phyloP scores from a whole-genome alignment of 2,329 filamentous ascomycete genomes.

The Aspergillus fumigatiaffinis region DNA sequence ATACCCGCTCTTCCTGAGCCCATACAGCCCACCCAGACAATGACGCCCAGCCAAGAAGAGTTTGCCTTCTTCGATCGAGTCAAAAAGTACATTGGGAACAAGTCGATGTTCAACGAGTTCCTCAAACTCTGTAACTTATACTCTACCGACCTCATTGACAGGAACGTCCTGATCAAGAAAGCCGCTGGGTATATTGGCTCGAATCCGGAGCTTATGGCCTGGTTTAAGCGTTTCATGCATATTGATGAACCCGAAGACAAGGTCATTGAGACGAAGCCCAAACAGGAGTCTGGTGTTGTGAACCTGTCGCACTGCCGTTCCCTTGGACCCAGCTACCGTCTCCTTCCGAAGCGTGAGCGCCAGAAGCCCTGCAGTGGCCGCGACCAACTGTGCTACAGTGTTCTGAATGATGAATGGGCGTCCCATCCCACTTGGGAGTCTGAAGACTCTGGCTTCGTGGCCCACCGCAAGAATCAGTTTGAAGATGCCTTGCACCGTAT shows the following conservation, averaged over 20 bases:
- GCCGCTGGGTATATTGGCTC: constrained; percentile 81
- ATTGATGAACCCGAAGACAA: constrained; percentile 70
- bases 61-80: constrained; percentile 92
- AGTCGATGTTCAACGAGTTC: constrained; percentile 91
- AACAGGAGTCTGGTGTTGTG: constrained; percentile 71
- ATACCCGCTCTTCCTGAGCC: constrained; percentile 86
- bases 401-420: constrained; percentile 97
- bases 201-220: constrained; percentile 82
- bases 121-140: constrained; percentile 95
- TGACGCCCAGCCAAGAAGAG: constrained; percentile 77
- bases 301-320: constrained; percentile 92
- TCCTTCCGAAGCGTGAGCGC: constrained; percentile 85
- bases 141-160: constrained; percentile 87
- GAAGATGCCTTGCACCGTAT: constrained; percentile 94
- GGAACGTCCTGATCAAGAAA: constrained; percentile 75
- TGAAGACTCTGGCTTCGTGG: constrained; percentile 95
- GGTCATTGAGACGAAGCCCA: constrained; percentile 71
- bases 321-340: constrained; percentile 90
- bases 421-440: constrained; percentile 99
- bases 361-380: constrained; percentile 89
- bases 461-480: constrained; percentile 91
- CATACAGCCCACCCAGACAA: constrained; percentile 68
- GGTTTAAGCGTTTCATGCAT: constrained; percentile 79
- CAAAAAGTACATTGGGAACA: constrained; percentile 93
- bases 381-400: constrained; percentile 87